phyloP scores from a whole-genome alignment of 2,329 filamentous ascomycete species.

The Aspergillus fructus region DNA sequence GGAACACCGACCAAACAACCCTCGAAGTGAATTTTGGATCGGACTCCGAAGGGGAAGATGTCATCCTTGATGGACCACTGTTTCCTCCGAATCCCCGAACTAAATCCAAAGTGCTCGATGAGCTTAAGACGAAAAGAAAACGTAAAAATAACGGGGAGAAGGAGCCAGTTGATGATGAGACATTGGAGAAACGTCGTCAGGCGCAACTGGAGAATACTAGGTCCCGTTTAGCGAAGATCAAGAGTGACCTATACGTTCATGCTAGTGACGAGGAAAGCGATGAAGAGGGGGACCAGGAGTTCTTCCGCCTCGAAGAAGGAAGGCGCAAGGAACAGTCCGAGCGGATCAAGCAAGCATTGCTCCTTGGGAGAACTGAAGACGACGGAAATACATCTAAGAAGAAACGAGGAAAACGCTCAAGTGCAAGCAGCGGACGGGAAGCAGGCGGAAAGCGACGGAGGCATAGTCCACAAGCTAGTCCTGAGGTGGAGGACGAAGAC shows the following conservation, averaged over 20 bases:
- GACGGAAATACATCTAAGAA: conserved; percentile 28
- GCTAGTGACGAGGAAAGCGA: conserved; percentile 89
- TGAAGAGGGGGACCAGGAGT: conserved; percentile 68
- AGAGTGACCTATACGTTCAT: conserved; percentile 78
- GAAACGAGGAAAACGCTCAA: conserved; percentile 29
- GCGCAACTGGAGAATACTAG: conserved; percentile 65
- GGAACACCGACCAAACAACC: conserved; percentile 32
- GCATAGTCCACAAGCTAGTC: conserved; percentile 13
- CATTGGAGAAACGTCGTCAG: conserved; percentile 58
- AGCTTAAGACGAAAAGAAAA: conserved; percentile 61
- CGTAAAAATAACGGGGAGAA: conserved; percentile 42
- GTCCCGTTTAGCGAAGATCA: conserved; percentile 77
- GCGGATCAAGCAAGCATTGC: conserved; percentile 50
- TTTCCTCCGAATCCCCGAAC: conserved; percentile 60
- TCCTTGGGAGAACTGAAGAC: conserved; percentile 36
- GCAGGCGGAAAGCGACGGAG: conserved; percentile 31
- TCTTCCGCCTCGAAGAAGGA: conserved; percentile 74
- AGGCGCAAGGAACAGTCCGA: conserved; percentile 58
- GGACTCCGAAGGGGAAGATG: conserved; percentile 63
- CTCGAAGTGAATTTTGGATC: conserved; percentile 66
- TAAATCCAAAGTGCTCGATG: conserved; percentile 54
- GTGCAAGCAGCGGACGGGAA: conserved; percentile 20
- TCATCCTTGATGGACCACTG: conserved; percentile 57
- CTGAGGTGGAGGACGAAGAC: conserved; percentile 29
- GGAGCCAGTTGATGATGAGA: conserved; percentile 63